A percentile compares a stretch with the other conserved stretches of the same genome.
Evolutionary conservation across 2,329 filamentous ascomycete genomes (phyloP).

Genomic region (Septoria linicola): DNA sequence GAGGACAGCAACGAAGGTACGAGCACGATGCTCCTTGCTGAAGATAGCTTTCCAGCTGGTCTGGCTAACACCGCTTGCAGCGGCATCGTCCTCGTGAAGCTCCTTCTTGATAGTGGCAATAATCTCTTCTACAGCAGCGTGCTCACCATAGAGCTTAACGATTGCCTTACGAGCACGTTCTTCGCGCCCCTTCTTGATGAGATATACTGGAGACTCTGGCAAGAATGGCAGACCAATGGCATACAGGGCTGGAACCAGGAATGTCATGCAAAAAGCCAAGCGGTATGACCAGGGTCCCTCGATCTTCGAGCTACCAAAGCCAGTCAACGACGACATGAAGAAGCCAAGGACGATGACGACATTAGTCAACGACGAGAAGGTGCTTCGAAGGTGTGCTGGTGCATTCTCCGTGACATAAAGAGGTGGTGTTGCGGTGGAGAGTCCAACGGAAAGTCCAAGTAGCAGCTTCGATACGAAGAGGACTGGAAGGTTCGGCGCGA

Average conservation of each 20-base stretch:
- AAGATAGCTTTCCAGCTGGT: conserved; percentile 32
- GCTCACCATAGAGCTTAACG: conserved; percentile 26
- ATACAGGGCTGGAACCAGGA: conserved; percentile 29
- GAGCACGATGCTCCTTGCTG: conserved; percentile 29
- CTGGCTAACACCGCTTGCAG: conserved; percentile 27
- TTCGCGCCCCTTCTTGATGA: conserved; percentile 67
- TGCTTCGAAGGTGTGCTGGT: conserved; percentile 28
- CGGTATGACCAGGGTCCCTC: conserved; percentile 29
- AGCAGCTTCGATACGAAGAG: conserved; percentile 33
- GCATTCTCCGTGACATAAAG: conserved; percentile 33
- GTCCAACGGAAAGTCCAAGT: conserved; percentile 29
- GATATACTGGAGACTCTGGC: conserved; percentile 85
- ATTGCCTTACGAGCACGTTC: conserved; percentile 56
- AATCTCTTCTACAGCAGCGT: conserved; percentile 24
- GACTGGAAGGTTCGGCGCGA: conserved; percentile 35
- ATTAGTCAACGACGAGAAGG: conserved; percentile 31
- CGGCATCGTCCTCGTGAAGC: conserved; percentile 26
- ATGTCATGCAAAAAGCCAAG: conserved; percentile 31
- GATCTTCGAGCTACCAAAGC: conserved; percentile 31
- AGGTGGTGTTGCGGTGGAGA: conserved; percentile 30
- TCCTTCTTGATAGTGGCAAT: conserved; percentile 27
- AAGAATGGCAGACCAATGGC: conserved; percentile 47
- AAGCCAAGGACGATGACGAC: conserved; percentile 32
- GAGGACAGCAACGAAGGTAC: conserved; percentile 30
- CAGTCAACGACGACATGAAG: conserved; percentile 30